A percentile compares a stretch with the other conserved stretches of the same genome.
phyloP scores from a whole-genome alignment of 2,329 filamentous ascomycete genomes.

The Karstenula rhodostoma region DNA sequence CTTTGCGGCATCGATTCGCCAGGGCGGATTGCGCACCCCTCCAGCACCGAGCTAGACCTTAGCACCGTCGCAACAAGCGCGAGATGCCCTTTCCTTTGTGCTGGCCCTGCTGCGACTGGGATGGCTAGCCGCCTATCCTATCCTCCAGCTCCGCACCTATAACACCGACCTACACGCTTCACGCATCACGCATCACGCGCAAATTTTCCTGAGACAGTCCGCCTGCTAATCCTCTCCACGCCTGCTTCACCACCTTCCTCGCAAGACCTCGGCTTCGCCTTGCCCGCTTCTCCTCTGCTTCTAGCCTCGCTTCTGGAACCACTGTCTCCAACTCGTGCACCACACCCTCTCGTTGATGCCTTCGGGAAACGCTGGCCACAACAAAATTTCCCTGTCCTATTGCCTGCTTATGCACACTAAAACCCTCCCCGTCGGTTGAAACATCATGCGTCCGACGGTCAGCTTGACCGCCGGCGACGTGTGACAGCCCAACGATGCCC shows the following conservation, averaged over 20 bases:
- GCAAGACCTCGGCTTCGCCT: neutral
- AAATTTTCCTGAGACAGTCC: constrained; percentile 33
- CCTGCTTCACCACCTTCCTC: constrained; percentile 1
- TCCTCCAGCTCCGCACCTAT: constrained; percentile 7
- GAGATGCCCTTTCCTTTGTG: constrained; percentile 20
- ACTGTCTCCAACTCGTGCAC: neutral
- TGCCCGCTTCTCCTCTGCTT: neutral
- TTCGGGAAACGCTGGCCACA: constrained; percentile 11
- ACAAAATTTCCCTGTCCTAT: constrained; percentile 13
- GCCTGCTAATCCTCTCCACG: constrained; percentile 17
- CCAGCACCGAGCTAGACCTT: too few species aligned
- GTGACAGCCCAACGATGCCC: constrained; percentile 14
- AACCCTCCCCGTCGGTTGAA: constrained; percentile 23
- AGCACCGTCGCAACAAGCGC: constrained; percentile 16
- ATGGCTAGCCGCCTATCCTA: constrained; percentile 14
- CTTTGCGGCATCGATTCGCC: constrained; percentile 13
- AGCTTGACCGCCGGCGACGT: constrained; percentile 25
- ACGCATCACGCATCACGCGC: constrained; percentile 25
- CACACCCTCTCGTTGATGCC: constrained; percentile 10
- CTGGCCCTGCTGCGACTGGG: too few species aligned
- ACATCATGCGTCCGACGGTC: constrained; percentile 18
- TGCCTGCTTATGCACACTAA: constrained; percentile 22
- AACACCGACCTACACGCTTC: constrained; percentile 16
- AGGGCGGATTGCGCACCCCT: constrained; percentile 25
- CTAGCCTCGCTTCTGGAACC: constrained; percentile 2